A percentile compares a stretch with the other conserved stretches of the same genome.
Conservation (phyloP, 768 basidiomycete genomes). For the Tulasnella calospora region DNA sequence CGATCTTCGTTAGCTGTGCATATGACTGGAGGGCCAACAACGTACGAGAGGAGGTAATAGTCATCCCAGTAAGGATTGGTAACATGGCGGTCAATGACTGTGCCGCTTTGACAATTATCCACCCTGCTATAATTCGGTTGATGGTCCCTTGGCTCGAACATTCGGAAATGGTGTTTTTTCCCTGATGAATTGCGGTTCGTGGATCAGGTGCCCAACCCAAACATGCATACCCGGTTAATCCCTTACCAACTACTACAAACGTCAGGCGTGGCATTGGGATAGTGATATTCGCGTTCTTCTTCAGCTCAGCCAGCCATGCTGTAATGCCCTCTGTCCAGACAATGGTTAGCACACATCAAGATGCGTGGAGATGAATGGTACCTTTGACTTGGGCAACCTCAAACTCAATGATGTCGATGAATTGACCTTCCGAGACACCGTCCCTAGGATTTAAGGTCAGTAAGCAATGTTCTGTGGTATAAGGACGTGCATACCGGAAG, state of each 20-base stretch:
- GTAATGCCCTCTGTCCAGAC: constrained; percentile 11
- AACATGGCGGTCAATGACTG: constrained; percentile 24
- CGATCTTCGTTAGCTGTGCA: not conserved
- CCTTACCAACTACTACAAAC: constrained; percentile 27
- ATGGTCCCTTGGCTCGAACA: constrained; percentile 24
- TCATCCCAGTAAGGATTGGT: constrained; percentile 15
- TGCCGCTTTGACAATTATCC: constrained; percentile 27
- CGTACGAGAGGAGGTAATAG: constrained; percentile 17
- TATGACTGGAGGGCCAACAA: not conserved
- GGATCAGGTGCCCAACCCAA: not conserved
- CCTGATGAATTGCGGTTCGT: not conserved
- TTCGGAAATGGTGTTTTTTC: constrained; percentile 27
- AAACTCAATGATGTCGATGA: constrained; percentile 15
- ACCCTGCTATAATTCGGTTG: not conserved
- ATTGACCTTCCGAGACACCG: constrained; percentile 29
- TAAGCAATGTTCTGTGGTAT: not conserved
- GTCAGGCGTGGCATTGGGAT: constrained; percentile 1
- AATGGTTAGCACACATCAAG: not conserved
- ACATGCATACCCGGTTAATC: not conserved
- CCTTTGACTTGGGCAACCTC: constrained; percentile 24
- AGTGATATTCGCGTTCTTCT: constrained; percentile 1
- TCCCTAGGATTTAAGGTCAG: constrained; percentile 2
- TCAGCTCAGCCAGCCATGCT: not conserved
- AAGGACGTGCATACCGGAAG: constrained; percentile 12
- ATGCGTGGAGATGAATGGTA: not conserved